Evolutionary conservation across 176 grass and related monocot genomes (phyloP).

Genomic region (Eragrostis nindensis): DNA sequence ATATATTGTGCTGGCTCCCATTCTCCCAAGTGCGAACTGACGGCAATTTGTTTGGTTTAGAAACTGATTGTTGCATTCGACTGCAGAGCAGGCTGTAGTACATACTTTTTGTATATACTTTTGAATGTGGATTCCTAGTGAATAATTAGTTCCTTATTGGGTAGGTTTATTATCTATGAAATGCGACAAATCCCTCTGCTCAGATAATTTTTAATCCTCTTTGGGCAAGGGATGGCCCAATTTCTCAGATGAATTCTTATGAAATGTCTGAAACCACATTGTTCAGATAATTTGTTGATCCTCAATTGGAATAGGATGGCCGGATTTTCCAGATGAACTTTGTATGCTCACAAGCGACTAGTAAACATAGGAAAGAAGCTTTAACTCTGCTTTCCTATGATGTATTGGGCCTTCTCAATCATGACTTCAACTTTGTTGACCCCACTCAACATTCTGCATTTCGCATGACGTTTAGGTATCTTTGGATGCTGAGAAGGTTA

Average conservation of each 20-base stretch:
- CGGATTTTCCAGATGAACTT: neutral
- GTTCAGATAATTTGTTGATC: neutral
- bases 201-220: neutral
- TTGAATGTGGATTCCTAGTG: too few relatives aligned
- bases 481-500: constrained; percentile 91
- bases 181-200: neutral
- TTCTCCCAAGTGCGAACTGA: neutral
- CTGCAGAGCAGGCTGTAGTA: neutral
- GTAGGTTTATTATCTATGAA: too few relatives aligned
- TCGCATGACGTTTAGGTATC: constrained; percentile 64
- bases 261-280: constrained; percentile 6
- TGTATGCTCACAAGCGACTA: neutral
- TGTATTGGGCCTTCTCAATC: constrained; percentile 6
- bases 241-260: neutral
- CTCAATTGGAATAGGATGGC: constrained; percentile 4
- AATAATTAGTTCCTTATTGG: too few relatives aligned
- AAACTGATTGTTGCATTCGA: neutral
- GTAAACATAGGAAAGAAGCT: neutral
- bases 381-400: constrained; percentile 1
- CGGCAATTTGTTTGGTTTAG: constrained; percentile 8
- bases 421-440: constrained; percentile 27
- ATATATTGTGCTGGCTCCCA: constrained; percentile 28
- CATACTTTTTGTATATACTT: neutral
- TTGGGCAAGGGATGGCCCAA: neutral
- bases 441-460: constrained; percentile 1